Evolutionary conservation across 169 alveolate species (phyloP), one percentile per base, ranked within the genome.

Genomic region (Plasmodium cynomolgi): DNA sequence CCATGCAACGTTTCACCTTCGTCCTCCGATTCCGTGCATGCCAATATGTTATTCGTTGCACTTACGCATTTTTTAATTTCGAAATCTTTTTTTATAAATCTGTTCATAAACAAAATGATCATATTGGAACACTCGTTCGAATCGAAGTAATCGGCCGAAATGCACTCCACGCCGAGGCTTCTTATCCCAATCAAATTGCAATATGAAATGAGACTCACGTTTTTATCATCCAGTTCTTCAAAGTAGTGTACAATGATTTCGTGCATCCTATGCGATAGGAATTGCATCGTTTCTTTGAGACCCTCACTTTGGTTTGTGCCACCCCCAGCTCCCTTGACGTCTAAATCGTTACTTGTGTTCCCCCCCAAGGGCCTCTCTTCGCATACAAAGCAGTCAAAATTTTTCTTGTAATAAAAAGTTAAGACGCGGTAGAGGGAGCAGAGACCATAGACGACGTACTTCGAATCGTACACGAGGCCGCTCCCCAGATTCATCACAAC

Each of bases 31-130:
- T 20, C 92, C 1, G 91, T 71, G 33, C 77, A 23, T 2, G 95
- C 95, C 20, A 91, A 72, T 6, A 91, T 82, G n/a, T 47, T 91
- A 82, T 82, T 81, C 29, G 82, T 91, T 41, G 26, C 44, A 72
- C 84, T 91, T 50, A 34, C 77, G 13, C 80, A 3, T 73, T 73
- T 81, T 47, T 72, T 91, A 47, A 91, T 91, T 82, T 81, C 95
- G 83, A 91, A 81, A 82, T 81, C 92, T 29, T 91, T 82, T 72
- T 91, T 91, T 77, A 91, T 77, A 91, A 41, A 91, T 50, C 81
- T 75, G 50, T 91, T 91, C 39, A 91, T 81, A 91, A 81, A 91
- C 26, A 91, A 91, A 71, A 91, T 91, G 4, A 41, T 39, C 95
- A 91, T 91, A 50, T 91, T 91, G 41, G 86, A 68, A 50, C 37